Evolutionary conservation across 306 rosid genomes (phyloP).

Genomic region (Citrullus mucosospermus): DNA sequence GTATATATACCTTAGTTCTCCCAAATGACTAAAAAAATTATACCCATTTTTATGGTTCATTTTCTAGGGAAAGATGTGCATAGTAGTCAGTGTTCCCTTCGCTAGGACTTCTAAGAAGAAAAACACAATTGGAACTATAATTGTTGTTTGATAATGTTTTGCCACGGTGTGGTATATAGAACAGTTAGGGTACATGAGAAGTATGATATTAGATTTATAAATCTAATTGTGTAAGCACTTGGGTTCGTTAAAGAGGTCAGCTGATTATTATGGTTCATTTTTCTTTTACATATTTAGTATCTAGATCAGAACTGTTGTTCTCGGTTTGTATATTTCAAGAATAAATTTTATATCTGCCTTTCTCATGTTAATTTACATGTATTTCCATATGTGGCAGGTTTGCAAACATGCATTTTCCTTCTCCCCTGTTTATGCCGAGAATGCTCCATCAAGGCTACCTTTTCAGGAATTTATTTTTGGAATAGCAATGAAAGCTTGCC

Average conservation of each 20-base stretch:
- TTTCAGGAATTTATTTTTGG: slow-evolving; percentile 96
- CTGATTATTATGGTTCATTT: not conserved
- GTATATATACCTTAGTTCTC: not conserved
- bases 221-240: not conserved
- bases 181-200: not conserved
- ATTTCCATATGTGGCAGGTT: slow-evolving; percentile 43
- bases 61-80: not conserved
- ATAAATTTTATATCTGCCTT: not conserved
- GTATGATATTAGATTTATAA: not conserved
- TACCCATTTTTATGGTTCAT: not conserved
- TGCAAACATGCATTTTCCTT: slow-evolving; percentile 95
- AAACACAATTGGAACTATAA: not conserved
- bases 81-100: not conserved
- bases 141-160: not conserved
- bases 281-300: not conserved
- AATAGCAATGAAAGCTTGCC: slow-evolving; percentile 96
- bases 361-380: not conserved
- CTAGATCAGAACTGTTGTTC: not conserved
- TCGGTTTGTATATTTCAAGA: not conserved
- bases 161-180: not conserved
- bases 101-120: not conserved
- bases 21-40: not conserved
- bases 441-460: slow-evolving; percentile 95
- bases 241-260: not conserved
- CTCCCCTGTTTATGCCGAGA: slow-evolving; percentile 94